Base-by-base conservation (phyloP, 371 early-diverging fungal species). In the Rhizopus delemar region DNA sequence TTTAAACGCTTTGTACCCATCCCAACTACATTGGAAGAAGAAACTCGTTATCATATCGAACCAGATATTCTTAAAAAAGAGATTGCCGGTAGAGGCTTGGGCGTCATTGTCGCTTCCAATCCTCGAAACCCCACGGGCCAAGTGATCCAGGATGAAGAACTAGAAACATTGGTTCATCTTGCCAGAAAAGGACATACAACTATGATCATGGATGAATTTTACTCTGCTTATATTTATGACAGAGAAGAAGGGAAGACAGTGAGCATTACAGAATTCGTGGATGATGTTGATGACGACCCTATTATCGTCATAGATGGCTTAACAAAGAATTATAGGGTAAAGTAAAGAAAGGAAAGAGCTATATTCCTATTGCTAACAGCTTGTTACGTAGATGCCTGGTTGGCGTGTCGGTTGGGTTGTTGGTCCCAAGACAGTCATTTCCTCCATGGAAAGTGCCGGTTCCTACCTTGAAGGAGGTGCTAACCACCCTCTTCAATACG, bases 361-460 rank as follows among this genome's bases (percentile, higher is more conserved):
- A 2, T 41, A 34, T 4, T 2, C 12, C 22, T 22, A 22, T 22
- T 2, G 22, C 22, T 22, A 22, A 22, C 22, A 22, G 22, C 22
- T 22, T 22, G 22, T 22, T 34, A 6, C 1, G 0, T 64, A 71
- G 71, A 67, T 82, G 51, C 82, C 82, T 38, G 82, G 82, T 6
- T 82, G 82, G 82, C 75, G 82, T 31, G 68, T 78, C 2, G 78
- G 80, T 45, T 82, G 82, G 82, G 73, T 82, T 46, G 70, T 82
- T 2, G 82, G 75, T 12, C 82, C 82, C 5, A 71, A 78, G 52
- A 50, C 70, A 7, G 74, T 80, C 4, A 76, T 82, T 46, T 69
- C 76, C 31, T 71, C 80, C 4, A 74, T 82, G 78, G 63, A 71
- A 60, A 68, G 70, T 7, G 69, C 73, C 8, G 82, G 82, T 3